Evolutionary conservation across 1,284 basidiomycete genomes (phyloP).

Genomic region (Microbotryum lychnidis-dioicae): DNA sequence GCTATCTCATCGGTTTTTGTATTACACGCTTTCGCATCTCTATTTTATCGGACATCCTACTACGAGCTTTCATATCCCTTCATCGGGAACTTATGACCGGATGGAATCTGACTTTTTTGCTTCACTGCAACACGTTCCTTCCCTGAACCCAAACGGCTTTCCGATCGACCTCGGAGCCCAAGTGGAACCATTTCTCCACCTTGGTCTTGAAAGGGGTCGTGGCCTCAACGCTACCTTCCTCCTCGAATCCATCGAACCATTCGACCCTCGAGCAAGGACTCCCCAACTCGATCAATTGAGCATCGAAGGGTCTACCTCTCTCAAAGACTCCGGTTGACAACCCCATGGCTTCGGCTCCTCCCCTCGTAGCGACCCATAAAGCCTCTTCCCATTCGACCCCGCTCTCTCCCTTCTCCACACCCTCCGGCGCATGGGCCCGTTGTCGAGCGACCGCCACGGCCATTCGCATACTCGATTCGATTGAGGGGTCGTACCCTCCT

Average conservation of each 20-base stretch:
- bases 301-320: slow-evolving; percentile 68
- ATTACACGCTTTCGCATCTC: too few species aligned
- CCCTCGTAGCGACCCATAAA: slow-evolving; percentile 66
- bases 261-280: slow-evolving; percentile 29
- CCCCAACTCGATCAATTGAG: slow-evolving; percentile 55
- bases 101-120: too few species aligned
- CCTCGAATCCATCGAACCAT: slow-evolving; percentile 37
- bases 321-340: slow-evolving; percentile 52
- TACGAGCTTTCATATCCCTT: too few species aligned
- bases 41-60: too few species aligned
- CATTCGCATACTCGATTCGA: slow-evolving; percentile 67
- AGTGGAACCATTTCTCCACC: slow-evolving; percentile 80
- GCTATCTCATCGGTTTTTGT: too few species aligned
- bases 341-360: slow-evolving; percentile 61
- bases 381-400: slow-evolving; percentile 69
- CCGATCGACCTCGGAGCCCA: slow-evolving; percentile 62
- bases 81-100: too few species aligned
- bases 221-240: slow-evolving; percentile 19
- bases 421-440: slow-evolving; percentile 42
- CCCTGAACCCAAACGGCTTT: slow-evolving; percentile 66
- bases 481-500: slow-evolving; percentile 68
- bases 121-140: slow-evolving; percentile 3
- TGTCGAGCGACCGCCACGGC: slow-evolving; percentile 63
- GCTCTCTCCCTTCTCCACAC: slow-evolving; percentile 31
- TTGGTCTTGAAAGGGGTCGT: slow-evolving; percentile 43